Evolutionary conservation across 805 yeast species (phyloP), one percentile per base, ranked within the genome.

Genomic region (Candida broadrunensis): DNA sequence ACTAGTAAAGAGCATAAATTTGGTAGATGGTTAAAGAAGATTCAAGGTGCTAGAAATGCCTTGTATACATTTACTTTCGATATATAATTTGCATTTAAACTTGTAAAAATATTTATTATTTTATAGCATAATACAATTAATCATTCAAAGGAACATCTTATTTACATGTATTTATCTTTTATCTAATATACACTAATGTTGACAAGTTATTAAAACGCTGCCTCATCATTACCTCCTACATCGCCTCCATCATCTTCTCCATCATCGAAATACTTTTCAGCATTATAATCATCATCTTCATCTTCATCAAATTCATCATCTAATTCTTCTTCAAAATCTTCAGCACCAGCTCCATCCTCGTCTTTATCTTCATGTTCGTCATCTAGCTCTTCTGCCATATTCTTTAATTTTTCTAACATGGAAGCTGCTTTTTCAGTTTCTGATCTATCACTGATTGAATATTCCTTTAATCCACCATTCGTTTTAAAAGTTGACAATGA

Each of bases 1-100:
- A 70, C 86, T 4, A 78, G 91, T 31, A 88, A 90, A 61, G 97
- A 91, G 63, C 96, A 85, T 56, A 80, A 85, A 57, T 70, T 87
- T 42, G 97, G 97, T 29, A 81, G 97, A 58, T 90, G 97, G 96
- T 61, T 81, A 19, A 70, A 74, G 34, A 71, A 77, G 39, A 70
- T 75, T 27, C 70, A 72, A 19, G 86, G 86, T 6, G 83, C 85
- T 23, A 78, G 91, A 60, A 88, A 86, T 63, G 88, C 88, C 43
- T 70, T 88, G 48, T 55, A 63, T 27, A 52, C 61, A 47, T 61
- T 67, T 52, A 56, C 62, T 43, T 62, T 67, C 37, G 58, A 55
- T 52, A 52, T 58, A 40, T 55, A 51, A 15, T 14, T 26, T 7
- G 25, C 24, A 12, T 31, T 7, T 16, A 5, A 33, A 18, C 35